These are phyloP conservation scores for Flueggea neowawraea DNA, from an alignment of 441 rosid species.

Conservation along the genomic window DNA sequence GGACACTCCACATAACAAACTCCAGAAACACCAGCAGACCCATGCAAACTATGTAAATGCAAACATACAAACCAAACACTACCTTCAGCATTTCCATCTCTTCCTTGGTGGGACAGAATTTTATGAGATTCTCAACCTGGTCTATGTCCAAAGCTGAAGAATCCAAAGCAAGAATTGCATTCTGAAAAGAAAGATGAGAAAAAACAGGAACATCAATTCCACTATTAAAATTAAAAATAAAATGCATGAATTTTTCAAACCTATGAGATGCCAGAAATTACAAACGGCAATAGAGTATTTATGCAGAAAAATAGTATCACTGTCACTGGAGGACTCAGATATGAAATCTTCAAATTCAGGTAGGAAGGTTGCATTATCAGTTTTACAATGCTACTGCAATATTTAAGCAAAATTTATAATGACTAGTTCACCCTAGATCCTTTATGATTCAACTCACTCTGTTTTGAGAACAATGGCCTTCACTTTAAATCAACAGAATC, in stretches of 20 bases:
- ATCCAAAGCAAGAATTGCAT: slow-evolving; percentile 91
- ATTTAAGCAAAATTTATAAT: too few species aligned
- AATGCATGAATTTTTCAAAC: neutral
- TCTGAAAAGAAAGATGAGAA: slow-evolving; percentile 39
- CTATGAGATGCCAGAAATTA: neutral
- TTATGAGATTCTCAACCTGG: slow-evolving; percentile 98
- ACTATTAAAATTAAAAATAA: neutral
- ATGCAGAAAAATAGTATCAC: too few species aligned
- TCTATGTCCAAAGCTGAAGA: slow-evolving; percentile 84
- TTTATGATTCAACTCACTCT: too few species aligned
- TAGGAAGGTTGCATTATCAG: too few species aligned
- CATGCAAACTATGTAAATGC: neutral
- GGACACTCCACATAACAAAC: too few species aligned
- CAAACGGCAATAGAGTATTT: neutral
- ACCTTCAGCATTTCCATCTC: slow-evolving; percentile 93
- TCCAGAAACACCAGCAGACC: too few species aligned
- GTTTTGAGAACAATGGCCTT: too few species aligned
- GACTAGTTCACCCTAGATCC: too few species aligned
- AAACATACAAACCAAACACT: slow-evolving; percentile 11
- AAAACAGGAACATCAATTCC: slow-evolving; percentile 13
- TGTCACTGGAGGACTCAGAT: too few species aligned
- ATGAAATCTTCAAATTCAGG: too few species aligned
- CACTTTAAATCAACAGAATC: neutral
- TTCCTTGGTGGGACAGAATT: slow-evolving; percentile 95
- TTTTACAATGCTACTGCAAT: too few species aligned